Conservation (phyloP, 768 basidiomycete genomes). For the Russula vinacea region DNA sequence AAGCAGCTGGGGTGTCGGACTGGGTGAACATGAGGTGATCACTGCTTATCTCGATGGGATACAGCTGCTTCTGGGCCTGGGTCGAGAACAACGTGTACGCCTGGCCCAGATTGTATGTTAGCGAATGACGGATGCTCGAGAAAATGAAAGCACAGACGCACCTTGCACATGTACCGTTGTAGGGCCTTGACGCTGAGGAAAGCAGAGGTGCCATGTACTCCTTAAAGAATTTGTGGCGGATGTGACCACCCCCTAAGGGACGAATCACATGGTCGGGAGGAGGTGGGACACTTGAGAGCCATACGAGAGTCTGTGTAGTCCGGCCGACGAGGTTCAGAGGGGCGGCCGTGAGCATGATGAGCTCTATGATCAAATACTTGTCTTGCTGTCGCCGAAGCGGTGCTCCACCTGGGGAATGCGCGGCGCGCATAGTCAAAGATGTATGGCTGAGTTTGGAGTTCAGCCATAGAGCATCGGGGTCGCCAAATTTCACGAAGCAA, state of each 20-base stretch:
- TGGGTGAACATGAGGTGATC: too few relatives aligned
- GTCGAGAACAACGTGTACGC: not conserved
- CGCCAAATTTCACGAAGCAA: not conserved
- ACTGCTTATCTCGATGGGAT: constrained; percentile 9
- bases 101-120: not conserved
- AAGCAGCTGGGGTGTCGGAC: too few relatives aligned
- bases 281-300: not conserved
- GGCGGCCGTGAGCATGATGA: not conserved
- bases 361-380: not conserved
- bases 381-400: not conserved
- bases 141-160: not conserved
- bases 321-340: not conserved
- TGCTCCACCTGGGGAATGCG: not conserved
- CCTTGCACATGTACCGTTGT: not conserved
- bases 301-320: not conserved
- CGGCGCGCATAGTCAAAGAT: not conserved
- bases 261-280: constrained; percentile 3
- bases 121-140: not conserved
- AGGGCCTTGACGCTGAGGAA: not conserved
- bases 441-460: not conserved
- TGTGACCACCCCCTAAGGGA: not conserved
- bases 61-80: too few relatives aligned
- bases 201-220: not conserved
- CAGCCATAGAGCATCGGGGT: not conserved
- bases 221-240: constrained; percentile 4